These are phyloP conservation scores for Cutaneotrichosporon arboriforme DNA, from an alignment of 1,284 basidiomycete species.

Conservation along the genomic window DNA sequence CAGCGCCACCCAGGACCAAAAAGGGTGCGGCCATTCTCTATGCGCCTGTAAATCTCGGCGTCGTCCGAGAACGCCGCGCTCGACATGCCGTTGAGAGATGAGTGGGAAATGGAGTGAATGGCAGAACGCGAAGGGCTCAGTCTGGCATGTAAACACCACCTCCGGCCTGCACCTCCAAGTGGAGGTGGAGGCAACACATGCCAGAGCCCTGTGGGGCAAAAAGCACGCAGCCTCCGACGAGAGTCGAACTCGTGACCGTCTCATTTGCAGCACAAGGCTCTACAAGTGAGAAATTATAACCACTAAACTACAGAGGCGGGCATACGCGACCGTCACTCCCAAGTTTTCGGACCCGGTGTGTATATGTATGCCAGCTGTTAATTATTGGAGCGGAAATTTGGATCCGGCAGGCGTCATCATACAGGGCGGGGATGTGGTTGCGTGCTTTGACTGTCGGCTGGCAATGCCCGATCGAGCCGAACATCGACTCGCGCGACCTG, in stretches of 20 bases:
- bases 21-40: conserved; percentile 21
- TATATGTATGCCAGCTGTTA: too few species aligned
- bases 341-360: too few species aligned
- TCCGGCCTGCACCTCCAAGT: too few species aligned
- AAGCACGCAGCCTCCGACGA: too few species aligned
- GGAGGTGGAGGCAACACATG: not conserved
- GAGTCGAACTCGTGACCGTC: too few species aligned
- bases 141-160: not conserved
- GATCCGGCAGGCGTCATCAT: not conserved
- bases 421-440: not conserved
- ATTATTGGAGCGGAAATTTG: conserved; percentile 4
- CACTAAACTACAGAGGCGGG: too few species aligned
- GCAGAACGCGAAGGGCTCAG: not conserved
- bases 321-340: too few species aligned
- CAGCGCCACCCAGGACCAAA: conserved; percentile 37
- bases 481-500: not conserved
- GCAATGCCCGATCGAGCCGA: not conserved
- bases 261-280: too few species aligned
- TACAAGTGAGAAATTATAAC: too few species aligned
- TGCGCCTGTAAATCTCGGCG: conserved; percentile 4
- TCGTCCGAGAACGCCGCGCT: conserved; percentile 4
- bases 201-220: too few species aligned
- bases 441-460: too few species aligned
- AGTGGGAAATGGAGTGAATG: not conserved
- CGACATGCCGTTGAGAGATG: not conserved